Conservation (phyloP, 352 stramenopile species). For the Globisporangium megalacanthum region DNA sequence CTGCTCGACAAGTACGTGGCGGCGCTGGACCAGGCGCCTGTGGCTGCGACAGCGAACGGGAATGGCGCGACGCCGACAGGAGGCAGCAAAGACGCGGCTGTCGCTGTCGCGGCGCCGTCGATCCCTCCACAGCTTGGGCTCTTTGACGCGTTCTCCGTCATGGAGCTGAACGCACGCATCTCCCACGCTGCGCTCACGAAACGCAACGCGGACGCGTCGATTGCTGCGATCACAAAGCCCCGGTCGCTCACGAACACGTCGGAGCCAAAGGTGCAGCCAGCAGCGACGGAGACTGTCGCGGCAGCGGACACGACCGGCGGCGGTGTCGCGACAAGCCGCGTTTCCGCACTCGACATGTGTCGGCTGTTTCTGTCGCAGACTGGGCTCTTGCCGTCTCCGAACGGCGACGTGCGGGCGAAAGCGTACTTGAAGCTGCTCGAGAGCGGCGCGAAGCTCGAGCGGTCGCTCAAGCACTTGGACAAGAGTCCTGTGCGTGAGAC, state of each 20-base stretch:
- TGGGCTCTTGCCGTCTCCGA: slow-evolving; percentile 53
- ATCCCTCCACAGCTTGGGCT: slow-evolving; percentile 73
- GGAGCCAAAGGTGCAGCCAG: not conserved
- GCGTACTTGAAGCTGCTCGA: slow-evolving; percentile 62
- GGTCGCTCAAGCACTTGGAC: slow-evolving; percentile 78
- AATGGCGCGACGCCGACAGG: not conserved
- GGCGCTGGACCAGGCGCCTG: slow-evolving; percentile 43
- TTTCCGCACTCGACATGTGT: slow-evolving; percentile 72
- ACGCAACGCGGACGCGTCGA: slow-evolving; percentile 32
- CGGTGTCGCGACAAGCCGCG: slow-evolving; percentile 34
- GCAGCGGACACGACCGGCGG: slow-evolving; percentile 25
- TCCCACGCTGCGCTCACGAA: slow-evolving; percentile 49
- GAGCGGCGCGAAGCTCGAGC: slow-evolving; percentile 68
- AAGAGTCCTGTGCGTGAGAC: slow-evolving; percentile 85
- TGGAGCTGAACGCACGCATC: slow-evolving; percentile 81
- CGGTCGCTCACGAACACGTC: slow-evolving; percentile 14
- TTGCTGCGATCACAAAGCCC: slow-evolving; percentile 36
- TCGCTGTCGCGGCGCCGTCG: slow-evolving; percentile 3
- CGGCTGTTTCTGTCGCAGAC: slow-evolving; percentile 77
- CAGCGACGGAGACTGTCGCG: slow-evolving; percentile 11
- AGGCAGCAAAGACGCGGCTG: slow-evolving; percentile 18
- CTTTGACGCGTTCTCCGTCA: slow-evolving; percentile 84
- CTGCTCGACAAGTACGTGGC: slow-evolving; percentile 78
- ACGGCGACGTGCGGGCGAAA: slow-evolving; percentile 51
- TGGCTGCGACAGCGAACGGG: slow-evolving; percentile 5